phyloP scores from a whole-genome alignment of 495 filamentous ascomycete species.

The Talaromyces adpressus region DNA sequence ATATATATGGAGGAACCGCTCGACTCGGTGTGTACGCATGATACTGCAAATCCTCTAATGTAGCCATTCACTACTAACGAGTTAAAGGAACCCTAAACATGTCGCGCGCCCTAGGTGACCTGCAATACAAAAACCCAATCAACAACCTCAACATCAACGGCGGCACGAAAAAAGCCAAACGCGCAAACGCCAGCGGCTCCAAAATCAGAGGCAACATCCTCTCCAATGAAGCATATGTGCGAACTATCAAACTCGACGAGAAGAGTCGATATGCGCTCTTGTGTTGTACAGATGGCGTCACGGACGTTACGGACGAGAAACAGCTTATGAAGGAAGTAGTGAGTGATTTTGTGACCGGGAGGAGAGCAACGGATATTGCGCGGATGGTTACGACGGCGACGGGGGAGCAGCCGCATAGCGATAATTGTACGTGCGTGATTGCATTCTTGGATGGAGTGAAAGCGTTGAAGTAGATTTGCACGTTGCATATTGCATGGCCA shows the following conservation, averaged over 20 bases:
- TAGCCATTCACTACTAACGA: neutral
- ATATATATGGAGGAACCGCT: slow-evolving; percentile 18
- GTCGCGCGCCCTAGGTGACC: slow-evolving; percentile 37
- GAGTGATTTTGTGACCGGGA: slow-evolving; percentile 25
- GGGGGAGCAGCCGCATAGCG: slow-evolving; percentile 16
- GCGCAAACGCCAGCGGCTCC: slow-evolving; percentile 8
- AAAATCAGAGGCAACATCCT: slow-evolving; percentile 22
- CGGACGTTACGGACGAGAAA: slow-evolving; percentile 22
- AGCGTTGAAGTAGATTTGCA: slow-evolving; percentile 2
- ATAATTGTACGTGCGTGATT: slow-evolving; percentile 30
- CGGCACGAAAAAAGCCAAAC: slow-evolving; percentile 2
- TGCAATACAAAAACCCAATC: slow-evolving; percentile 37
- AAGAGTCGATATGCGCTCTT: slow-evolving; percentile 26
- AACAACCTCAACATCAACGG: slow-evolving; percentile 15
- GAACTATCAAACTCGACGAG: slow-evolving; percentile 14
- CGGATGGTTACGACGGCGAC: slow-evolving; percentile 17
- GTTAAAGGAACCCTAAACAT: slow-evolving; percentile 30
- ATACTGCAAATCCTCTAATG: neutral
- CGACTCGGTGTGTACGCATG: slow-evolving; percentile 24
- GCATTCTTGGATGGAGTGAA: slow-evolving; percentile 21
- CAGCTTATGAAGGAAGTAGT: slow-evolving; percentile 28
- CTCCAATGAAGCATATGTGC: slow-evolving; percentile 28
- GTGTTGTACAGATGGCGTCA: slow-evolving; percentile 27
- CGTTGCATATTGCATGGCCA: neutral
- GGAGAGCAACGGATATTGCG: slow-evolving; percentile 25